Conservation (phyloP, 345 rosid species). For the Dovyalis caffra region DNA sequence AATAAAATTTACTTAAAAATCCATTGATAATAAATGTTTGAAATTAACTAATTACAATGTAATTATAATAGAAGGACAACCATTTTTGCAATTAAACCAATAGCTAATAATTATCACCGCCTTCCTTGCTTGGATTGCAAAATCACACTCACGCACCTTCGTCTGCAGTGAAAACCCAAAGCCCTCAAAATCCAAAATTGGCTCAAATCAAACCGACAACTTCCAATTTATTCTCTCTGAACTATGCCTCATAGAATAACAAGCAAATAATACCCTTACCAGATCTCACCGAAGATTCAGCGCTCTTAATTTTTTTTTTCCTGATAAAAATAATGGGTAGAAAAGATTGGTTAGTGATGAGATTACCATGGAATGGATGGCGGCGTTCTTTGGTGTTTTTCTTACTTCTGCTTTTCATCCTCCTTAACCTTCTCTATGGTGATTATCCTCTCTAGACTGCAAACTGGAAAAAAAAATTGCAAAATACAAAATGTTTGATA, state of each 20-base stretch:
- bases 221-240: no score
- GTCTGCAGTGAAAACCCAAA: neutral
- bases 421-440: conserved; percentile 61
- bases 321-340: neutral
- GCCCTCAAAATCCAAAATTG: neutral
- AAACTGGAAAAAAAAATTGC: no score
- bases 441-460: neutral
- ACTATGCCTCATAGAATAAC: neutral
- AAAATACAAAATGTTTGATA: neutral
- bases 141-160: neutral
- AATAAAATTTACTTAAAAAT: no score
- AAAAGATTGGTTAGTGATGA: conserved; percentile 29
- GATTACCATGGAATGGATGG: conserved; percentile 56
- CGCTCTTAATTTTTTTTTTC: neutral
- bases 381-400: conserved; percentile 53
- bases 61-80: no score
- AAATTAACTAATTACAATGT: no score
- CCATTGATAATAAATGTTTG: no score
- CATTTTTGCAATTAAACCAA: no score
- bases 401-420: conserved; percentile 50
- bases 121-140: no score
- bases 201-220: neutral
- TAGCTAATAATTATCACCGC: no score
- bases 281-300: neutral
- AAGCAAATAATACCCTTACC: neutral